Evolutionary conservation across 2,329 filamentous ascomycete genomes (phyloP), one percentile per base, ranked within the genome.

Genomic region (Colletotrichum chlorophyti): DNA sequence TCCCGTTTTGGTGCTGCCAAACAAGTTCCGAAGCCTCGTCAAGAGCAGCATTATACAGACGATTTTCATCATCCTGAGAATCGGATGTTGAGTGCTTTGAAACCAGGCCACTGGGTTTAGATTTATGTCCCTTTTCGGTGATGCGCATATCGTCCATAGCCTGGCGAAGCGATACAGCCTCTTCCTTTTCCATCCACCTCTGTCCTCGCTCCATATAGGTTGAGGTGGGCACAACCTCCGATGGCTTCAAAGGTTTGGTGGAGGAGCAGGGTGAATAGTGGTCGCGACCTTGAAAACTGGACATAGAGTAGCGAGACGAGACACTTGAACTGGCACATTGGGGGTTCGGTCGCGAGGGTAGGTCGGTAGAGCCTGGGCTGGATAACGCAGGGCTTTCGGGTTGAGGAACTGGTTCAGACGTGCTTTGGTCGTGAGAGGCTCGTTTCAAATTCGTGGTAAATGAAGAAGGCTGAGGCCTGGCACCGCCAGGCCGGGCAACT

Each of bases 151-250:
- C 87, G 64, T 91, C 85, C 80, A 93, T 85, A 10, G 90, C 90
- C 60, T 86, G 82, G 15, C 88, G 83, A 58, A 93, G 73, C 17
- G 89, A 89, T 31, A 82, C 81, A 4, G 85, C 88, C 72, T 93
- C 90, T 68, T 92, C 89, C 70, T 90, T 91, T 71, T 93, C 90
- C 84, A 91, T 90, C 88, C 89, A 91, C 65, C 90, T 79, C 68
- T 87, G 84, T 15, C 88, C 89, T 54, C 86, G 83, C 71, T 93
- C 90, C 53, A 91, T 87, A 70, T 93, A 93, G 7, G 83, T 85
- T 38, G 85, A 79, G 59, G 82, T 90, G 6, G 86, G 84, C 14
- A 89, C 85, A 45, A 89, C 81, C 47, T 86, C 80, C 3, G 81
- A 83, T 2, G 85, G 83, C 62, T 79, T 86, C 54, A 86, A 67